phyloP scores from a whole-genome alignment of 1,284 basidiomycete genomes.

The Veloporphyrellus conicus region DNA sequence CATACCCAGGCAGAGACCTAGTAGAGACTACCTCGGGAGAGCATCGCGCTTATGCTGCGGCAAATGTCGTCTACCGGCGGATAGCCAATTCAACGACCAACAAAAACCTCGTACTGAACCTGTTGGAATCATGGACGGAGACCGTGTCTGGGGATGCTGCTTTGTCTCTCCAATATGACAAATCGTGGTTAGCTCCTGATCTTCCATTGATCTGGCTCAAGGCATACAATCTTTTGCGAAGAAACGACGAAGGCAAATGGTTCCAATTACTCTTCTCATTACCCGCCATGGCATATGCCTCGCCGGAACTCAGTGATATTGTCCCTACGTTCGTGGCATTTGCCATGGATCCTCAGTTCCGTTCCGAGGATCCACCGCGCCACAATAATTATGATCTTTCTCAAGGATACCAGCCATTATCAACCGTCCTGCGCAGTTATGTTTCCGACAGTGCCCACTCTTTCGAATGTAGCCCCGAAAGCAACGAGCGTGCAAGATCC shows the following conservation, averaged over 20 bases:
- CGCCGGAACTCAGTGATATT: constrained; percentile 5
- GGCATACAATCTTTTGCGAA: constrained; percentile 31
- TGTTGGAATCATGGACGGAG: constrained; percentile 2
- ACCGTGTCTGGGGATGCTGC: not conserved
- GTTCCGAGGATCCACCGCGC: constrained; percentile 8
- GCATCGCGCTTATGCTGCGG: constrained; percentile 11
- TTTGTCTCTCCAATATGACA: constrained; percentile 18
- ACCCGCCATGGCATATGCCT: constrained; percentile 30
- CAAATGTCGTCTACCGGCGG: constrained; percentile 4
- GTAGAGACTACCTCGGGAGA: not conserved
- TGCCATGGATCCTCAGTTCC: constrained; percentile 13
- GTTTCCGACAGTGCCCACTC: constrained; percentile 3
- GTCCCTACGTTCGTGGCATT: constrained; percentile 32
- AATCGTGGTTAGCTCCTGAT: constrained; percentile 17
- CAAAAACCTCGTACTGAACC: not conserved
- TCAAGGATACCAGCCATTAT: constrained; percentile 8
- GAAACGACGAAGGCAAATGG: constrained; percentile 5
- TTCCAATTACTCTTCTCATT: constrained; percentile 32
- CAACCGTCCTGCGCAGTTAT: not conserved
- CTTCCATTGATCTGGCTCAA: constrained; percentile 26
- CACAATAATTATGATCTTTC: constrained; percentile 12
- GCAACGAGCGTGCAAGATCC: not conserved
- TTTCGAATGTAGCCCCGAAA: constrained; percentile 16
- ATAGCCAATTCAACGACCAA: not conserved
- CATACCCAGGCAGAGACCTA: constrained; percentile 19